These are phyloP conservation scores for Tubosaeta sp. DNA, from an alignment of 768 basidiomycete species.

Conservation along the genomic window DNA sequence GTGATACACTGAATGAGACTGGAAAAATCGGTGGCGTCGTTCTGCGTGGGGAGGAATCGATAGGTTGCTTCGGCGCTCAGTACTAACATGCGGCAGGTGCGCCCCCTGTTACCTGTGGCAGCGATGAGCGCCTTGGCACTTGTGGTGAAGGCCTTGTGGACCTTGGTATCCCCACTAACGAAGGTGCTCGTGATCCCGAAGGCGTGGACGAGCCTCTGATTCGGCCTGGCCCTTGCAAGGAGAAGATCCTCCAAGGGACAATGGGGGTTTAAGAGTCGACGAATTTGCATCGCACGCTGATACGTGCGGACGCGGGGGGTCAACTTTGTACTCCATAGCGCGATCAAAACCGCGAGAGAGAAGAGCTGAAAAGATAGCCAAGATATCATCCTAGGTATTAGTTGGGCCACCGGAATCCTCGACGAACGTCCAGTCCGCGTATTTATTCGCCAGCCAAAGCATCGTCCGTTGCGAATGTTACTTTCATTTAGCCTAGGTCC, in stretches of 20 bases:
- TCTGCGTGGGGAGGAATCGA: conserved; percentile 10
- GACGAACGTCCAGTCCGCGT: not conserved
- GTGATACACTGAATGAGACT: conserved; percentile 42
- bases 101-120: not conserved
- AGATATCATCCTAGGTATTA: not conserved
- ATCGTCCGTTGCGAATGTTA: not conserved
- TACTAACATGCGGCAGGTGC: conserved; percentile 14
- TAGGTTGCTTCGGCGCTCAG: conserved; percentile 11
- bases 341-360: not conserved
- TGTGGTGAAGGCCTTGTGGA: conserved; percentile 28
- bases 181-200: conserved; percentile 46
- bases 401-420: not conserved
- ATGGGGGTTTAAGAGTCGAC: conserved; percentile 6
- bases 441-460: not conserved
- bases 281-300: conserved; percentile 2
- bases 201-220: conserved; percentile 23
- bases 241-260: conserved; percentile 13
- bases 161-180: conserved; percentile 34
- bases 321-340: not conserved
- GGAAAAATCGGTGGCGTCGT: conserved; percentile 27
- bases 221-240: conserved; percentile 16
- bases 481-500: not conserved
- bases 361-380: not conserved
- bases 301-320: conserved; percentile 9
- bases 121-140: conserved; percentile 21